Evolutionary conservation across 2,329 filamentous ascomycete genomes (phyloP).

Genomic region (Neofusicoccum parvum): DNA sequence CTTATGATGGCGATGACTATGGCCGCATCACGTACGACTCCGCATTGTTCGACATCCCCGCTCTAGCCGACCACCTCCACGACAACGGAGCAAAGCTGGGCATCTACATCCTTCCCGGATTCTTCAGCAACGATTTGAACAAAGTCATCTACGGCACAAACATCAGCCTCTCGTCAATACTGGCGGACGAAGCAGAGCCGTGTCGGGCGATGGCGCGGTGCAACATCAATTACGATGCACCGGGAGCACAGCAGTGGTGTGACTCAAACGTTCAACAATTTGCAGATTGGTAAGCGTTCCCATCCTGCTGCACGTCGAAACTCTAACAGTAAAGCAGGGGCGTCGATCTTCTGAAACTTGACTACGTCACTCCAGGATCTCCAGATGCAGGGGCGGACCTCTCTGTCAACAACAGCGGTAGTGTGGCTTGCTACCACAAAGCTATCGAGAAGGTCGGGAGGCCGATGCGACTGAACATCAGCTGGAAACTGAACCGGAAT

Average conservation of each 20-base stretch:
- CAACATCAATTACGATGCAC: conserved; percentile 30
- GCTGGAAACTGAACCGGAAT: conserved; percentile 32
- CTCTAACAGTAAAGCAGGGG: conserved; percentile 18
- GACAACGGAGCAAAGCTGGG: conserved; percentile 29
- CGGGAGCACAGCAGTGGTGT: conserved; percentile 31
- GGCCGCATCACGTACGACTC: conserved; percentile 31
- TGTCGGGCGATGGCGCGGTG: conserved; percentile 22
- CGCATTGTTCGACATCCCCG: conserved; percentile 28
- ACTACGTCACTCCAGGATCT: conserved; percentile 33
- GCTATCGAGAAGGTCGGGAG: conserved; percentile 31
- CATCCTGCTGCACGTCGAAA: neutral
- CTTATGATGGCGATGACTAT: conserved; percentile 27
- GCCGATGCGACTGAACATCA: conserved; percentile 32
- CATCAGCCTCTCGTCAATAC: conserved; percentile 27
- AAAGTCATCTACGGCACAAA: conserved; percentile 31
- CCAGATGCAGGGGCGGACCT: conserved; percentile 27
- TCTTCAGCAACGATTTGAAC: conserved; percentile 26
- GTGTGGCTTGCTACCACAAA: conserved; percentile 30
- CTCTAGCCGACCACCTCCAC: conserved; percentile 29
- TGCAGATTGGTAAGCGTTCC: conserved; percentile 26
- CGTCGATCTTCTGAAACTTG: conserved; percentile 33
- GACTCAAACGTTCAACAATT: conserved; percentile 31
- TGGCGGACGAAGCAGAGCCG: conserved; percentile 23
- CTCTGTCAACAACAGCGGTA: conserved; percentile 26
- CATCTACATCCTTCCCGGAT: conserved; percentile 32